These are phyloP conservation scores for Aspergillus fumigatus DNA, from an alignment of 2,329 filamentous ascomycete genomes.

Conservation along the genomic window DNA sequence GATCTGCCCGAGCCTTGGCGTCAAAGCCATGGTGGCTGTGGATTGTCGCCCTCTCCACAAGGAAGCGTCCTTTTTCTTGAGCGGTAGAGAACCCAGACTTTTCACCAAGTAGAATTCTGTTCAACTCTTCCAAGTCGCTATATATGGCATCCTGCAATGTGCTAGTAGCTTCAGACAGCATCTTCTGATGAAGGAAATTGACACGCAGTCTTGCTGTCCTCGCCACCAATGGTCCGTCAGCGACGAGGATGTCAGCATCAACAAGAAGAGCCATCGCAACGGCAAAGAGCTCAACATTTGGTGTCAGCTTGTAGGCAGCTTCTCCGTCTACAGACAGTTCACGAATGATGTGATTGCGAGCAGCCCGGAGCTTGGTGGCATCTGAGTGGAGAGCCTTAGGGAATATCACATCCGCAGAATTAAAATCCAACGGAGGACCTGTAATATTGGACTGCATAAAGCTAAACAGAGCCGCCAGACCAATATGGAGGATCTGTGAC, in stretches of 20 bases:
- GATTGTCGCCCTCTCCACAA: conserved; percentile 77
- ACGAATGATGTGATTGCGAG: conserved; percentile 59
- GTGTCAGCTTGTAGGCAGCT: conserved; percentile 77
- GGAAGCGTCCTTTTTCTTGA: conserved; percentile 61
- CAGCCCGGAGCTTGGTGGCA: conserved; percentile 40
- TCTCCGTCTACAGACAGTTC: conserved; percentile 78
- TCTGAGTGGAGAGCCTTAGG: conserved; percentile 35
- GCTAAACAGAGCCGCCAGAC: conserved; percentile 65
- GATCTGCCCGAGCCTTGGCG: conserved; percentile 64
- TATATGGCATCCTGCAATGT: conserved; percentile 59
- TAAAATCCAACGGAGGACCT: conserved; percentile 69
- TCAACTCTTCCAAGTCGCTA: conserved; percentile 51
- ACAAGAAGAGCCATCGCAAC: conserved; percentile 62
- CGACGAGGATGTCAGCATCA: conserved; percentile 42
- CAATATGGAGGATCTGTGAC: conserved; percentile 51
- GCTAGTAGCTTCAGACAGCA: conserved; percentile 59
- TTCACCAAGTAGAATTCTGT: conserved; percentile 34
- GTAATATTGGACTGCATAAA: conserved; percentile 88
- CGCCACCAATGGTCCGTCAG: conserved; percentile 35
- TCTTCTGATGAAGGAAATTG: conserved; percentile 67
- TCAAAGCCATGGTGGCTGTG: conserved; percentile 82
- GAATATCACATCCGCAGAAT: conserved; percentile 47
- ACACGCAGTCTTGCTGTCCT: conserved; percentile 66
- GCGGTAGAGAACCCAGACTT: conserved; percentile 22
- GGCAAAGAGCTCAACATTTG: conserved; percentile 76